Conservation (phyloP, 495 filamentous ascomycete genomes). For the Thozetella sp. region DNA sequence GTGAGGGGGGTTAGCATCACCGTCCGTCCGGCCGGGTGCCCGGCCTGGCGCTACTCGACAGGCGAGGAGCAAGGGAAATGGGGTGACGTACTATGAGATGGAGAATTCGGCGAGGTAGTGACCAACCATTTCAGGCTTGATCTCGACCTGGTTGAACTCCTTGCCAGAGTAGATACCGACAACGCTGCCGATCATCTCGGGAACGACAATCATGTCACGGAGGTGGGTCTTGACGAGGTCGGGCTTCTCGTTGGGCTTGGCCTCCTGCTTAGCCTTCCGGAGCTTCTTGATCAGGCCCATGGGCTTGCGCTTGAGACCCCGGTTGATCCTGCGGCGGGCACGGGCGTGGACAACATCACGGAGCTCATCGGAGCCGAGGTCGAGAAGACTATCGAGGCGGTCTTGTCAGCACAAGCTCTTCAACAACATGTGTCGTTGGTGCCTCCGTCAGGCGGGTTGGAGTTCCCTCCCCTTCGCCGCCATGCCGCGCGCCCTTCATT, state of each 20-base stretch:
- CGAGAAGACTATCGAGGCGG: conserved; percentile 67
- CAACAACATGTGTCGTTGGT: not conserved
- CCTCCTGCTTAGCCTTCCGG: conserved; percentile 99
- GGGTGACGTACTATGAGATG: conserved; percentile 93
- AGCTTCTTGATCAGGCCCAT: conserved; percentile 99
- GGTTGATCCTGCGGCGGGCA: conserved; percentile 98
- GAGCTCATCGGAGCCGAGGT: conserved; percentile 97
- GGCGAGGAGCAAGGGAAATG: not conserved
- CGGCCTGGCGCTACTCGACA: too few species aligned
- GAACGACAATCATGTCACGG: conserved; percentile 99
- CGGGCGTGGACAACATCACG: conserved; percentile 99
- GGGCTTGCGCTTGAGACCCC: conserved; percentile 98
- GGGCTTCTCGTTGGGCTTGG: conserved; percentile 98
- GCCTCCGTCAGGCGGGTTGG: not conserved
- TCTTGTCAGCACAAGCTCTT: conserved; percentile 15
- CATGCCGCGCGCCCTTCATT: conserved; percentile 1
- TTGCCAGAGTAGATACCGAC: conserved; percentile 99
- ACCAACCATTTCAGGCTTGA: conserved; percentile 99
- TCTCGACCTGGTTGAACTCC: conserved; percentile 99
- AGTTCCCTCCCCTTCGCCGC: not conserved
- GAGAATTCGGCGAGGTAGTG: conserved; percentile 99
- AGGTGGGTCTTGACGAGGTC: conserved; percentile 99
- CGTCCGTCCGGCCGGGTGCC: not conserved
- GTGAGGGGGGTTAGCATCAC: conserved; percentile 39
- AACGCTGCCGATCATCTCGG: conserved; percentile 98